Conservation (phyloP, 2,329 filamentous ascomycete species). For the Aureobasidium lini region DNA sequence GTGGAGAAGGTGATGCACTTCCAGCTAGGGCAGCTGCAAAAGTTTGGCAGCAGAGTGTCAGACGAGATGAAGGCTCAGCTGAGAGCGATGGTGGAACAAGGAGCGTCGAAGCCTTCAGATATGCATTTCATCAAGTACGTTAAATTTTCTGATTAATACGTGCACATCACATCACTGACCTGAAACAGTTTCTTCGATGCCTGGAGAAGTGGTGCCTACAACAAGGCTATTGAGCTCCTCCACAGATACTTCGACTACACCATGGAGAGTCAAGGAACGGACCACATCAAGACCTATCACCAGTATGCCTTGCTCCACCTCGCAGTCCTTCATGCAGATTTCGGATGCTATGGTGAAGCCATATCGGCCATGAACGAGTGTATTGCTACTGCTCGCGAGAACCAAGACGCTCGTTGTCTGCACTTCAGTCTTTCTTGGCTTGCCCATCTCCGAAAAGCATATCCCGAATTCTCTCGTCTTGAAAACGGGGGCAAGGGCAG, state of each 20-base stretch:
- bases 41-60: constrained; percentile 70
- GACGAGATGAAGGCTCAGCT: constrained; percentile 65
- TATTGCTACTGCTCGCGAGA: constrained; percentile 88
- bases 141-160: neutral
- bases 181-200: constrained; percentile 72
- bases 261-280: constrained; percentile 46
- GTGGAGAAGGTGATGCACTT: constrained; percentile 77
- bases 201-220: constrained; percentile 85
- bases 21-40: constrained; percentile 81
- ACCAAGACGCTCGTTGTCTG: constrained; percentile 82
- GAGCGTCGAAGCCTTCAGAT: constrained; percentile 61
- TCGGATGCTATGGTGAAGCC: constrained; percentile 83
- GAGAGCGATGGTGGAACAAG: constrained; percentile 55
- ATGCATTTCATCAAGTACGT: constrained; percentile 65
- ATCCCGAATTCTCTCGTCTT: constrained; percentile 43
- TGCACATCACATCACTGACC: neutral
- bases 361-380: constrained; percentile 93
- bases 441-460: constrained; percentile 84
- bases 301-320: constrained; percentile 93
- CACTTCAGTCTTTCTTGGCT: constrained; percentile 96
- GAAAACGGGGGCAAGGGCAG: constrained; percentile 32
- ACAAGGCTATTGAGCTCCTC: constrained; percentile 80
- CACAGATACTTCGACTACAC: constrained; percentile 97
- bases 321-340: constrained; percentile 88
- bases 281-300: constrained; percentile 79